These are phyloP conservation scores for Centaurea solstitialis DNA, from an alignment of 129 eudicot genomes.

Conservation along the genomic window DNA sequence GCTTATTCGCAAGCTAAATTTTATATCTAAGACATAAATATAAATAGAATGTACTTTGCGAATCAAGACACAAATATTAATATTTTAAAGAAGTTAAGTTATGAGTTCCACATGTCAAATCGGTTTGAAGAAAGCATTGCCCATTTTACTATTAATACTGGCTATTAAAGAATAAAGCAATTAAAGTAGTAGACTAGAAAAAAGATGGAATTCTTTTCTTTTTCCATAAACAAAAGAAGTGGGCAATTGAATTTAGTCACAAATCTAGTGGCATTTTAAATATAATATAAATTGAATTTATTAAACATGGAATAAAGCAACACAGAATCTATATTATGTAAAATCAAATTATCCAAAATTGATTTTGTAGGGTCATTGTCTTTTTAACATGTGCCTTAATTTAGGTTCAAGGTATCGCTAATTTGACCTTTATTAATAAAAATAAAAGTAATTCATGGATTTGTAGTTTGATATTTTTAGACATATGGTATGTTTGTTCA, in stretches of 20 bases:
- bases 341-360: background rate
- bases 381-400: background rate
- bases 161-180: slow-evolving; percentile 1
- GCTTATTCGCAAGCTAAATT: too few species aligned
- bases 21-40: too few species aligned
- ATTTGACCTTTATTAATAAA: background rate
- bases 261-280: slow-evolving; percentile 2
- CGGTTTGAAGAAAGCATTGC: slow-evolving; percentile 4
- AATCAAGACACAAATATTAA: background rate
- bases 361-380: slow-evolving; percentile 1
- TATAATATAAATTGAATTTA: background rate
- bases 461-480: too few species aligned
- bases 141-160: background rate
- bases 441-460: too few species aligned
- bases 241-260: slow-evolving; percentile 17
- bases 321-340: background rate
- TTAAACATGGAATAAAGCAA: background rate
- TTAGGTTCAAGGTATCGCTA: slow-evolving; percentile 6
- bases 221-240: background rate
- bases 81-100: background rate
- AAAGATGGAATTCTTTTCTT: slow-evolving; percentile 7
- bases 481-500: too few species aligned
- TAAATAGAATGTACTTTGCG: too few species aligned
- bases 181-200: background rate
- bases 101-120: slow-evolving; percentile 4